Conservation (phyloP, 768 basidiomycete genomes). For the Lyophyllum shimeji region DNA sequence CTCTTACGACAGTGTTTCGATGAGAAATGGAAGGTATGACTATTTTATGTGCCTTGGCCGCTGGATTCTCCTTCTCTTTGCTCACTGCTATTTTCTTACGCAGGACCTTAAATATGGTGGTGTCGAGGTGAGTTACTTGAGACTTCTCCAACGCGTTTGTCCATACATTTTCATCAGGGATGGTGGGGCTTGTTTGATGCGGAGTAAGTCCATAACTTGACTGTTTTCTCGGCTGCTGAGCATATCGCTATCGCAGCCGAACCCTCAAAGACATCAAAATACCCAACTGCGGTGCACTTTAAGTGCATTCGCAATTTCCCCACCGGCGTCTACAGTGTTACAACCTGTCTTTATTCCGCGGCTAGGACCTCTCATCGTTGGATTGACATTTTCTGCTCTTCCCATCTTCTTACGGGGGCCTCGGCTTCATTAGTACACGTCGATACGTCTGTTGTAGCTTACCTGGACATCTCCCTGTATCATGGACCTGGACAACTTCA, state of each 20-base stretch:
- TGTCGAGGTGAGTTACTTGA: slow-evolving; percentile 46
- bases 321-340: not conserved
- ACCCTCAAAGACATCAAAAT: slow-evolving; percentile 70
- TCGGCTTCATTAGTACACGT: not conserved
- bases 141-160: not conserved
- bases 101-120: slow-evolving; percentile 69
- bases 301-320: not conserved
- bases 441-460: not conserved
- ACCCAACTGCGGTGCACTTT: slow-evolving; percentile 50
- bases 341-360: not conserved
- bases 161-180: slow-evolving; percentile 23
- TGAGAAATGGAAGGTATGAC: slow-evolving; percentile 73
- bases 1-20: slow-evolving; percentile 58
- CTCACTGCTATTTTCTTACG: not conserved
- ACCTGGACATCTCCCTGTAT: not conserved
- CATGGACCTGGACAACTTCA: not conserved
- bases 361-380: not conserved
- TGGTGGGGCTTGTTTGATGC: slow-evolving; percentile 49
- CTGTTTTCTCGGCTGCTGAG: not conserved
- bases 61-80: not conserved
- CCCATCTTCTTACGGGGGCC: not conserved
- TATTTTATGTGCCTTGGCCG: not conserved
- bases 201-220: slow-evolving; percentile 31
- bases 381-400: not conserved
- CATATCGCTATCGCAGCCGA: slow-evolving; percentile 40